A percentile compares a stretch with the other conserved stretches of the same genome.
phyloP scores from a whole-genome alignment of 305 asterid genomes.

The Stenogyne calaminthoides region DNA sequence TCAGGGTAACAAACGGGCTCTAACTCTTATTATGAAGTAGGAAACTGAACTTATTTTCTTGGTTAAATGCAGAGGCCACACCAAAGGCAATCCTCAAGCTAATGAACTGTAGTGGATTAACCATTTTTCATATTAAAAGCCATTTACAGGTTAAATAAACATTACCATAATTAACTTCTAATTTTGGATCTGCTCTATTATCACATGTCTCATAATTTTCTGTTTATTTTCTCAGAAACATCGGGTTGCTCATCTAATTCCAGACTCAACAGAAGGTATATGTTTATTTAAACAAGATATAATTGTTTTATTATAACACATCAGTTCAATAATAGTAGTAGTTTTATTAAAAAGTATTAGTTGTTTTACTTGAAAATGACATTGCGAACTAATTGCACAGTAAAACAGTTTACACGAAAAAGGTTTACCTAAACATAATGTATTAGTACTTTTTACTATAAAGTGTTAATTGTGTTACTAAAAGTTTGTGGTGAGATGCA shows the following conservation, averaged over 20 bases:
- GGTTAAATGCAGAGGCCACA: constrained; percentile 51
- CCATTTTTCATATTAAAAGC: constrained; percentile 53
- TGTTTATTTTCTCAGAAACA: constrained; percentile 33
- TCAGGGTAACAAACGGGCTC: too few species aligned
- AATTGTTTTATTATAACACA: not conserved
- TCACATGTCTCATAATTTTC: not conserved
- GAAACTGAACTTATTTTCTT: not conserved
- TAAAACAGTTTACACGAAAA: too few species aligned
- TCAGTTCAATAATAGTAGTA: too few species aligned
- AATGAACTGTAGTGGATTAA: constrained; percentile 49
- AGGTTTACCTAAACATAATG: too few species aligned
- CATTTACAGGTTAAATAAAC: constrained; percentile 44
- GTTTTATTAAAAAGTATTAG: not conserved
- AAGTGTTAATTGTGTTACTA: not conserved
- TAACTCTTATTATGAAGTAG: too few species aligned
- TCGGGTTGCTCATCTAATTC: constrained; percentile 27
- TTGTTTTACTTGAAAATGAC: not conserved
- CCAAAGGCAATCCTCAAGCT: constrained; percentile 50
- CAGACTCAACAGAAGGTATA: constrained; percentile 36
- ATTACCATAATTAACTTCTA: not conserved
- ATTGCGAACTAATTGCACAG: not conserved
- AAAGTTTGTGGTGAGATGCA: constrained; percentile 25
- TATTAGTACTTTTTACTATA: too few species aligned
- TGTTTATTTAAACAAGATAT: not conserved
- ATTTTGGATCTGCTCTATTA: not conserved